Base-by-base conservation (phyloP, 305 asterid species). In the Fraxinus sp. region DNA sequence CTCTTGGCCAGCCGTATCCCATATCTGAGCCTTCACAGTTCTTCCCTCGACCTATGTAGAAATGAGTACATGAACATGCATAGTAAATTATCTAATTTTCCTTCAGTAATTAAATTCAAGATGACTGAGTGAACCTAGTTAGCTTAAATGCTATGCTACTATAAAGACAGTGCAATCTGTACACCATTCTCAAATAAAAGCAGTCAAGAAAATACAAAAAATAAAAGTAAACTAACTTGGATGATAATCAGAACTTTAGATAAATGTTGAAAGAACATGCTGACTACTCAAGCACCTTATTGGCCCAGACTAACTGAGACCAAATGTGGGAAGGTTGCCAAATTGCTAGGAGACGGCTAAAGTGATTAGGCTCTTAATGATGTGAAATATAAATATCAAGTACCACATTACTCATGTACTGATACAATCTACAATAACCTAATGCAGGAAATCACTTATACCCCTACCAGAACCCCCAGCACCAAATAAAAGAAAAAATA, bases 1-100 rank as follows among this genome's bases (percentile, higher is more conserved):
- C 83, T 90, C 93, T 83, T 90, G 91, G 26, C 93, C 93, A 37
- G 93, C 93, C 0, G 93, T 90, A 87, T 90, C 93, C 93, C 91
- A 90, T 79, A 90, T 90, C 80, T 90, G 93, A 83, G 91, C 91
- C 85, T 90, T 90, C 76, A 90, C 85, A 0, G 91, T 90, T 83
- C 89, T 87, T 79, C 89, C 91, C 82, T 90, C 93, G 20, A 90
- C 91, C 91, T 90, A 44, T 0, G 11, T 11, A 59, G 72, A 77
- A 44, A n/a, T 30, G 73, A 33, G 79, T n/a, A 28, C 76, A 74
- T 2, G 82, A 30, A 4, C 32, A 39, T 11, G 36, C 26, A 14
- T 46, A 7, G 26, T 36, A 30, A 35, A 78, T 8, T 26, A 9
- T 66, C 28, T 57, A 32, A 20, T 13, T 81, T 72, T 36, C 24